A percentile compares a stretch with the other conserved stretches of the same genome.
phyloP scores from a whole-genome alignment of 176 grass and related monocot genomes.

The Avena atlantica region DNA sequence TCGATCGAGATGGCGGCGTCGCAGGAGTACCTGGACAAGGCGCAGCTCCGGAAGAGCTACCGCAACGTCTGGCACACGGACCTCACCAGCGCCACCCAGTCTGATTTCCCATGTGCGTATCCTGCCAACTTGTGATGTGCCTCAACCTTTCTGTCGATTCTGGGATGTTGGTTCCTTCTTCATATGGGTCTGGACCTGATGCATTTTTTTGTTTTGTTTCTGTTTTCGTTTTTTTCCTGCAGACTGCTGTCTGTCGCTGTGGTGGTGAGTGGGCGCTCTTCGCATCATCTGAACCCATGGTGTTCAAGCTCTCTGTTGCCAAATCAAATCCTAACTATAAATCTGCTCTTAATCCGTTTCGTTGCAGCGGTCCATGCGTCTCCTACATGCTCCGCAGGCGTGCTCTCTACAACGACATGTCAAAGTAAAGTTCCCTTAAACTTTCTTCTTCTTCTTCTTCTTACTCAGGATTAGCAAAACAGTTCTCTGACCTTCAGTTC shows the following conservation, averaged over 20 bases:
- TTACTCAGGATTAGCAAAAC: not conserved
- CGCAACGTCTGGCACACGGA: constrained; percentile 95
- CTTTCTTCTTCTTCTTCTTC: no score
- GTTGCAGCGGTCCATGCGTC: constrained; percentile 78
- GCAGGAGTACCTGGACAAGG: constrained; percentile 72
- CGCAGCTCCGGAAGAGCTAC: constrained; percentile 88
- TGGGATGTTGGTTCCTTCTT: not conserved
- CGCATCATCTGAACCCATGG: not conserved
- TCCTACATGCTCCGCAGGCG: constrained; percentile 94
- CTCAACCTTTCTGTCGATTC: not conserved
- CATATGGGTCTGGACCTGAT: not conserved
- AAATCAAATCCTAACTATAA: not conserved
- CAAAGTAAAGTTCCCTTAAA: constrained; percentile 46
- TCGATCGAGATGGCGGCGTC: constrained; percentile 42
- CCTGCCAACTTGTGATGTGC: not conserved
- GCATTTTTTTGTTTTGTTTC: no score
- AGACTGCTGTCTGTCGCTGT: constrained; percentile 85
- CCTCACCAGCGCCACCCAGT: constrained; percentile 72
- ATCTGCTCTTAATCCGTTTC: not conserved
- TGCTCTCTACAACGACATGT: constrained; percentile 97
- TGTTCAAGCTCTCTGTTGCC: not conserved
- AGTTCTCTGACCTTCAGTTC: not conserved
- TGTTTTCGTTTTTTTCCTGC: constrained; percentile 30
- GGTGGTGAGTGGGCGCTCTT: constrained; percentile 68
- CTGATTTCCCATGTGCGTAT: constrained; percentile 68